Conservation (phyloP, 179 eudicot genomes). For the Spergularia azorica region DNA sequence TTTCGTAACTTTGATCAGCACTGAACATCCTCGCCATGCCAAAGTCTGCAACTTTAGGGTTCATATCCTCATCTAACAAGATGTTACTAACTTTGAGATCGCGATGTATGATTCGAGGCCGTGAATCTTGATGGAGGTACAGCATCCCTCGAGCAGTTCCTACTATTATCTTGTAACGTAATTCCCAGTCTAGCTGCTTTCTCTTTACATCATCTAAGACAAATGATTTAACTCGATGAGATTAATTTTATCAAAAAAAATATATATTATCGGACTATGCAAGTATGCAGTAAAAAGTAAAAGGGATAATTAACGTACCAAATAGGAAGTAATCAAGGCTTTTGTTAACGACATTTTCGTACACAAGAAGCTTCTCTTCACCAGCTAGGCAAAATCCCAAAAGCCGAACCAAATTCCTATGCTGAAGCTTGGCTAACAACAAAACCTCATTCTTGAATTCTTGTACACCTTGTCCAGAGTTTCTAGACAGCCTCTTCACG, state of each 20-base stretch:
- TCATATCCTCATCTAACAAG: slow-evolving; percentile 26
- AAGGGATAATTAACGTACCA: slow-evolving; percentile 6
- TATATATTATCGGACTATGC: too few relatives aligned
- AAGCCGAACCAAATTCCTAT: slow-evolving; percentile 23
- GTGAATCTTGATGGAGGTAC: slow-evolving; percentile 31
- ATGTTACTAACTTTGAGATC: slow-evolving; percentile 28
- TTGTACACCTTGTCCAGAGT: slow-evolving; percentile 18
- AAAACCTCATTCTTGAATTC: slow-evolving; percentile 26
- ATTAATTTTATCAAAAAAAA: too few relatives aligned
- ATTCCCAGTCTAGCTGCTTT: slow-evolving; percentile 12
- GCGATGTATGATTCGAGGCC: slow-evolving; percentile 27
- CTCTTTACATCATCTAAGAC: slow-evolving; percentile 11
- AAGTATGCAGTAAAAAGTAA: too few relatives aligned
- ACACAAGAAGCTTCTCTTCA: slow-evolving; percentile 26
- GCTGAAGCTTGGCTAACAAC: slow-evolving; percentile 31
- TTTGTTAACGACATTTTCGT: slow-evolving; percentile 23
- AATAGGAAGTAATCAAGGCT: slow-evolving; percentile 29
- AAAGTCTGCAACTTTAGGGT: slow-evolving; percentile 30
- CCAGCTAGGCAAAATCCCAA: slow-evolving; percentile 24
- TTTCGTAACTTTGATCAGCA: slow-evolving; percentile 20
- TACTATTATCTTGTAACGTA: slow-evolving; percentile 25
- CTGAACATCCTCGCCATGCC: slow-evolving; percentile 28
- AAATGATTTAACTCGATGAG: too few relatives aligned
- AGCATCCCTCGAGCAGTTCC: slow-evolving; percentile 31
- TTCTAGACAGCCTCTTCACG: slow-evolving; percentile 23